A percentile compares a stretch with the other conserved stretches of the same genome.
Conservation (phyloP, 768 basidiomycete species). For the Auricularia heimuer region DNA sequence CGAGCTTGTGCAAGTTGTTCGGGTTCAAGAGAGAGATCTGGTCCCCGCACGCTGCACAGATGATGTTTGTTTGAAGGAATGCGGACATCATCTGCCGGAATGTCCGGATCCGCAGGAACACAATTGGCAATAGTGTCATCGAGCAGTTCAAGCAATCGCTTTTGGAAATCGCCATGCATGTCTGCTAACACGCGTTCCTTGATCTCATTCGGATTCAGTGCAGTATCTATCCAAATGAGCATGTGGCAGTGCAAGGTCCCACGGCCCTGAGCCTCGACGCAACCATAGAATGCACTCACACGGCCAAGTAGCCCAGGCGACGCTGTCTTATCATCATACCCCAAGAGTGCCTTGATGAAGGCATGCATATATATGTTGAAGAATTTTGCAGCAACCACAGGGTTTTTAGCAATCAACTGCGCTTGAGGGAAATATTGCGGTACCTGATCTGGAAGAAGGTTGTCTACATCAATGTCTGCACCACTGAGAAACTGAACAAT, state of each 20-base stretch:
- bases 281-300: constrained; percentile 29
- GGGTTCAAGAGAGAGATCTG: neutral
- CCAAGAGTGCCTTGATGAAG: constrained; percentile 23
- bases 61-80: constrained; percentile 11
- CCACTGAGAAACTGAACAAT: constrained; percentile 32
- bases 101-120: constrained; percentile 14
- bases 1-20: neutral
- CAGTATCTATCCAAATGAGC: constrained; percentile 30
- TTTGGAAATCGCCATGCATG: constrained; percentile 14
- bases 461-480: constrained; percentile 26
- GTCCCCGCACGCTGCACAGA: constrained; percentile 13
- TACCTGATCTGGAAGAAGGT: constrained; percentile 17
- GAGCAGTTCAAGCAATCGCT: constrained; percentile 14
- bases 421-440: constrained; percentile 26
- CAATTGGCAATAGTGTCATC: constrained; percentile 19
- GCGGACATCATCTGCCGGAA: neutral
- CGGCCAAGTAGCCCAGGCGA: constrained; percentile 24
- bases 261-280: constrained; percentile 30
- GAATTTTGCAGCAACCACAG: constrained; percentile 29
- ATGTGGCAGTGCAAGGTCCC: constrained; percentile 34
- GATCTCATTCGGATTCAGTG: constrained; percentile 24
- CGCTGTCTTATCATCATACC: constrained; percentile 11
- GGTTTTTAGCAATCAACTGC: constrained; percentile 29
- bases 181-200: constrained; percentile 5
- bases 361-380: constrained; percentile 32